phyloP scores from a whole-genome alignment of 257 asterid genomes.

The Voacanga thouarsii region DNA sequence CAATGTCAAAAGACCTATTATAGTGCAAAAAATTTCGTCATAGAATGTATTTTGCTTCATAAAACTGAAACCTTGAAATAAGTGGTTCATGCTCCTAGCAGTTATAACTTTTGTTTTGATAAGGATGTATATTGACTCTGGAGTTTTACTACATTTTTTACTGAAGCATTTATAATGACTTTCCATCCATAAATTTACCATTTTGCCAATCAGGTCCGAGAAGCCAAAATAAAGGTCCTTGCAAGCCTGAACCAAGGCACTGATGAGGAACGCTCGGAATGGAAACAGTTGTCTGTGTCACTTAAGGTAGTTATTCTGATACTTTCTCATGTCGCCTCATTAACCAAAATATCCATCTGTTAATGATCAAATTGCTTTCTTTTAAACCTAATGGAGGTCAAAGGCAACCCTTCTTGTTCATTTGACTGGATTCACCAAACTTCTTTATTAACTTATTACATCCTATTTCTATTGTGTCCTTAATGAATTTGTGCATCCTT shows the following conservation, averaged over 20 bases:
- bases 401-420: not conserved
- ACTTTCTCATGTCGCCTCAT: not conserved
- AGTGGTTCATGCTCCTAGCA: not conserved
- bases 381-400: not conserved
- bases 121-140: not conserved
- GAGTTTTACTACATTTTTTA: not conserved
- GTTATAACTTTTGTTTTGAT: not conserved
- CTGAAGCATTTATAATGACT: not conserved
- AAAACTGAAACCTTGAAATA: not conserved
- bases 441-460: not conserved
- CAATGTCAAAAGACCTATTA: not conserved
- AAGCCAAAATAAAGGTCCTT: slow-evolving; percentile 84
- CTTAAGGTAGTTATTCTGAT: slow-evolving; percentile 58
- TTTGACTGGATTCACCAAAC: not conserved
- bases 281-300: slow-evolving; percentile 66
- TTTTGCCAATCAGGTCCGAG: slow-evolving; percentile 69
- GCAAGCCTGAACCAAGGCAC: slow-evolving; percentile 64
- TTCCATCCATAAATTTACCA: slow-evolving; percentile 10
- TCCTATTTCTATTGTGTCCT: not conserved
- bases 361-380: not conserved
- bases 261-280: slow-evolving; percentile 69
- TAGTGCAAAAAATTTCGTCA: not conserved
- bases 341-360: not conserved
- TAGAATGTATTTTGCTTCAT: not conserved
- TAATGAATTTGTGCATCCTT: not conserved